These are phyloP conservation scores for Boletus subcaerulescens DNA, from an alignment of 768 basidiomycete species.

Conservation along the genomic window DNA sequence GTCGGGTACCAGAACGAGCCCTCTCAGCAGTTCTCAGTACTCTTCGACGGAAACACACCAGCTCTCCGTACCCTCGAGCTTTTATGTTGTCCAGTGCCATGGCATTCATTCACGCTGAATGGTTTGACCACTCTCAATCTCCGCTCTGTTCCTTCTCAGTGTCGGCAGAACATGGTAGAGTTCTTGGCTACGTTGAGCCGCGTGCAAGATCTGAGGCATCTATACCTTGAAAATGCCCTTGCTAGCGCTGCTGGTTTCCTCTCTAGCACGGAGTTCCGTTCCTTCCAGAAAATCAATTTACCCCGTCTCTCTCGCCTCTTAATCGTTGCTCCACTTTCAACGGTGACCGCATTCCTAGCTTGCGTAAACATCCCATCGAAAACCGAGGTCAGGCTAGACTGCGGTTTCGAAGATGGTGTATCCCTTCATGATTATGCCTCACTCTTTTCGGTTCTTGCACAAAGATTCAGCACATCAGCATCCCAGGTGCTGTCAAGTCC, in stretches of 20 bases:
- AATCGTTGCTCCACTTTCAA: no score
- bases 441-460: not conserved
- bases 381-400: not conserved
- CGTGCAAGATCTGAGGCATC: conserved; percentile 34
- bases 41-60: not conserved
- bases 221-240: conserved; percentile 33
- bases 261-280: no score
- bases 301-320: not conserved
- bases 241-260: conserved; percentile 8
- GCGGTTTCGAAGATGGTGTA: no score
- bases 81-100: not conserved
- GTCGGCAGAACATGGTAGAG: conserved; percentile 27
- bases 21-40: no score
- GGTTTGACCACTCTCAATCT: not conserved
- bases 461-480: not conserved
- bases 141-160: not conserved
- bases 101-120: not conserved
- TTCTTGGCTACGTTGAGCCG: conserved; percentile 32
- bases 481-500: not conserved
- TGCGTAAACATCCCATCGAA: not conserved
- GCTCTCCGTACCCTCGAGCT: not conserved
- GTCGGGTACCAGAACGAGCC: no score
- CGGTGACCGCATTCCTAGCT: no score
- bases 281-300: not conserved
- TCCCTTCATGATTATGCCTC: not conserved